phyloP scores from a whole-genome alignment of 768 basidiomycete genomes.

The Leccinum ochraceum region DNA sequence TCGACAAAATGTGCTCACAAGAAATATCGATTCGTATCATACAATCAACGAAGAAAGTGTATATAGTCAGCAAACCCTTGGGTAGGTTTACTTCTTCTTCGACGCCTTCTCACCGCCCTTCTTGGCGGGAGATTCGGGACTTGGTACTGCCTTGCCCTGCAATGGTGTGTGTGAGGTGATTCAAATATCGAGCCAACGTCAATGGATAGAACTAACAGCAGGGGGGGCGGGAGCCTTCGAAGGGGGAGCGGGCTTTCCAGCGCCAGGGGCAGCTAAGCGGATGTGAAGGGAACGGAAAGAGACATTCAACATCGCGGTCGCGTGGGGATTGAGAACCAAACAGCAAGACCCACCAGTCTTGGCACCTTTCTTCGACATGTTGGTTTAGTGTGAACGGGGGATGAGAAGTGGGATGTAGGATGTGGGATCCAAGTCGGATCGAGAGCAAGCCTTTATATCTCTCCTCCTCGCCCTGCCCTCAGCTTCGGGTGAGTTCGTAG shows the following conservation, averaged over 20 bases:
- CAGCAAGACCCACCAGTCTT: conserved; percentile 28
- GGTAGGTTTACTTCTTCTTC: conserved; percentile 32
- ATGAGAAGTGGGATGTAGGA: conserved; percentile 2
- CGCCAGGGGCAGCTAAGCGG: conserved; percentile 14
- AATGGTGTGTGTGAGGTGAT: not conserved
- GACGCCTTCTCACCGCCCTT: conserved; percentile 26
- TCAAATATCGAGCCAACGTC: not conserved
- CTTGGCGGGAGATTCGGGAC: conserved; percentile 32
- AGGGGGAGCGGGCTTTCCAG: conserved; percentile 20
- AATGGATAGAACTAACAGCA: conserved; percentile 10
- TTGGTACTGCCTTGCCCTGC: conserved; percentile 24
- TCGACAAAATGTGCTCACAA: conserved; percentile 2
- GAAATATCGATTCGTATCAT: conserved; percentile 9
- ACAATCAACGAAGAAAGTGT: not conserved
- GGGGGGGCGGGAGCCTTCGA: conserved; percentile 24
- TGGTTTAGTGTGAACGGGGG: conserved; percentile 8
- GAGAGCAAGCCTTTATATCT: conserved; percentile 24
- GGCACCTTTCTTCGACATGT: conserved; percentile 26
- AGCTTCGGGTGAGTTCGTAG: conserved; percentile 25
- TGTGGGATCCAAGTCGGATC: not conserved
- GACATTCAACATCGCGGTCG: conserved; percentile 15
- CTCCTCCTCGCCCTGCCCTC: conserved; percentile 30
- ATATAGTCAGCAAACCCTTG: not conserved
- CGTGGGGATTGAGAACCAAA: conserved; percentile 8
- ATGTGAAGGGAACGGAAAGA: conserved; percentile 1